Conservation (phyloP, 73 alveolate species). For the Uronychia binucleata region DNA sequence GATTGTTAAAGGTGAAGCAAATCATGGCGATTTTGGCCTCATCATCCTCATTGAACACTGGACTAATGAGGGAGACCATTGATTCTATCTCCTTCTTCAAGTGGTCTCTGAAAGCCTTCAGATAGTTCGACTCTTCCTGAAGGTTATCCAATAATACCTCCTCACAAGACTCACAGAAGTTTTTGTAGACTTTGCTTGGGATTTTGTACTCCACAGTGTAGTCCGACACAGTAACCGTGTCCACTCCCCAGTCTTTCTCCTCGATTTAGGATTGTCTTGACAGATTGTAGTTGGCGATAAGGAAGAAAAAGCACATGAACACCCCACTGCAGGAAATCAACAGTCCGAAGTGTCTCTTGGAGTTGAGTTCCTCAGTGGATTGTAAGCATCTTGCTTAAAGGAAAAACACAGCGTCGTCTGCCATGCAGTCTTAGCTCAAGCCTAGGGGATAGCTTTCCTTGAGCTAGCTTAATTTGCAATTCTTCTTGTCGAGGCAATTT, state of each 20-base stretch:
- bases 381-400: conserved; percentile 30
- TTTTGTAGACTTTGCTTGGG: conserved; percentile 11
- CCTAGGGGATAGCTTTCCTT: neutral
- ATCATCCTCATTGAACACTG: neutral
- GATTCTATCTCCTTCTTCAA: conserved; percentile 24
- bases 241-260: conserved; percentile 34
- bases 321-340: neutral
- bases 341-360: conserved; percentile 38
- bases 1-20: conserved; percentile 42
- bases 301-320: neutral
- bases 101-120: conserved; percentile 9
- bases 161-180: neutral
- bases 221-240: conserved; percentile 54
- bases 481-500: neutral
- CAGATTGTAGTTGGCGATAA: conserved; percentile 5
- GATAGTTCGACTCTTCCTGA: neutral
- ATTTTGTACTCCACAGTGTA: conserved; percentile 36
- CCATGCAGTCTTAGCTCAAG: conserved; percentile 7
- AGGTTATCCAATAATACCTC: neutral
- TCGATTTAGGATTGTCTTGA: neutral
- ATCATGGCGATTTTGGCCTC: conserved; percentile 6
- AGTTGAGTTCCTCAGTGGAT: conserved; percentile 13
- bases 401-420: conserved; percentile 22
- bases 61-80: conserved; percentile 4
- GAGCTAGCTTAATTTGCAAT: neutral